phyloP scores from a whole-genome alignment of 805 yeast genomes.

The Nakazawaea wickerhamii region DNA sequence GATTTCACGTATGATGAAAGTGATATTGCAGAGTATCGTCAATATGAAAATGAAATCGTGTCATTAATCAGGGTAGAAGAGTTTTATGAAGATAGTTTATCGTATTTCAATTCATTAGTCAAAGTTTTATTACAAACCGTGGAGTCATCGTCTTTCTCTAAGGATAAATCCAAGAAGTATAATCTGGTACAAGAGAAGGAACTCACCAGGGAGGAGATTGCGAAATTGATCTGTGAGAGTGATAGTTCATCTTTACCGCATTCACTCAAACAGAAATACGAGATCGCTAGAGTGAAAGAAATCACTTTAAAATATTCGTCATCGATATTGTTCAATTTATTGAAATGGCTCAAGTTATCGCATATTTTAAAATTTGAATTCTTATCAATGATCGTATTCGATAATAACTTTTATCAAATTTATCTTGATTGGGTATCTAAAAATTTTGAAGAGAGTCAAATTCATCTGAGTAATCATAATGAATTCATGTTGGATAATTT shows the following conservation, averaged over 20 bases:
- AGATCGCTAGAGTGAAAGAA: conserved; percentile 57
- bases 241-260: background rate
- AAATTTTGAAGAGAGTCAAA: conserved; percentile 18
- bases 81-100: conserved; percentile 49
- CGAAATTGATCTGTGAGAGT: conserved; percentile 14
- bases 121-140: conserved; percentile 60
- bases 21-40: conserved; percentile 30
- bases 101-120: conserved; percentile 57
- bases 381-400: conserved; percentile 65
- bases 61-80: conserved; percentile 52
- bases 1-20: conserved; percentile 20
- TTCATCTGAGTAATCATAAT: conserved; percentile 7
- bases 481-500: conserved; percentile 14
- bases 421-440: conserved; percentile 29
- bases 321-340: conserved; percentile 44
- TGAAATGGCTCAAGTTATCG: conserved; percentile 73
- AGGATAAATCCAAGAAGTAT: conserved; percentile 11
- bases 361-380: conserved; percentile 80
- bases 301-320: conserved; percentile 54
- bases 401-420: conserved; percentile 49
- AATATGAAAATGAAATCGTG: conserved; percentile 29
- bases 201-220: conserved; percentile 19
- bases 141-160: conserved; percentile 36
- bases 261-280: conserved; percentile 39
- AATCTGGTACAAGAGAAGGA: conserved; percentile 16